Evolutionary conservation across 2,329 filamentous ascomycete species (phyloP).

Genomic region (Hymenoscyphus salicellus): DNA sequence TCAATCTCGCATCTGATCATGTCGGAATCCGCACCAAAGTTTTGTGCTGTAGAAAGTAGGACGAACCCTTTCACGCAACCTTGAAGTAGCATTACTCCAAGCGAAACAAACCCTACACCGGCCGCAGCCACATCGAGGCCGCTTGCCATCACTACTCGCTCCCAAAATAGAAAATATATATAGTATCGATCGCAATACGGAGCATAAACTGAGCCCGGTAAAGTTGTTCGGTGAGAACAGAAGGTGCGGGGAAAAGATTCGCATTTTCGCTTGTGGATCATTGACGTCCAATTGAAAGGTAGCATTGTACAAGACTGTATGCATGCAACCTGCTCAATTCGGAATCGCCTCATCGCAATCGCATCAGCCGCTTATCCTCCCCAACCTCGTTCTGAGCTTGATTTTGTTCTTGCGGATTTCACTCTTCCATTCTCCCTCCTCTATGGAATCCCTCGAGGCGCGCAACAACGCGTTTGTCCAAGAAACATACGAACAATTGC

Average conservation of each 20-base stretch:
- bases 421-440: background rate
- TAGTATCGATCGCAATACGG: too few species aligned
- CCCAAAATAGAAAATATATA: too few species aligned
- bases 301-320: background rate
- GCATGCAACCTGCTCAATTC: background rate
- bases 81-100: slow-evolving; percentile 15
- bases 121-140: slow-evolving; percentile 15
- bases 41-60: slow-evolving; percentile 21
- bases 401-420: background rate
- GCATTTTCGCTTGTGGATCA: background rate
- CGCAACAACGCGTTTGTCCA: background rate
- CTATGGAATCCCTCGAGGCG: background rate
- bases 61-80: slow-evolving; percentile 22
- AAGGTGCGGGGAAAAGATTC: background rate
- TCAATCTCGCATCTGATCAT: slow-evolving; percentile 17
- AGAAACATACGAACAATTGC: background rate
- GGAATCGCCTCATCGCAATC: background rate
- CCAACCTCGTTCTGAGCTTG: background rate
- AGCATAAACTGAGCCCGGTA: background rate
- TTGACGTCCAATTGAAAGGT: background rate
- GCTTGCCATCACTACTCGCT: background rate
- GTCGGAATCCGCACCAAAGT: slow-evolving; percentile 20
- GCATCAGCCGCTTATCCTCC: background rate
- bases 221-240: background rate
- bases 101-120: slow-evolving; percentile 17